Conservation (phyloP, 768 basidiomycete genomes). For the Leccinellum rugosiceps region DNA sequence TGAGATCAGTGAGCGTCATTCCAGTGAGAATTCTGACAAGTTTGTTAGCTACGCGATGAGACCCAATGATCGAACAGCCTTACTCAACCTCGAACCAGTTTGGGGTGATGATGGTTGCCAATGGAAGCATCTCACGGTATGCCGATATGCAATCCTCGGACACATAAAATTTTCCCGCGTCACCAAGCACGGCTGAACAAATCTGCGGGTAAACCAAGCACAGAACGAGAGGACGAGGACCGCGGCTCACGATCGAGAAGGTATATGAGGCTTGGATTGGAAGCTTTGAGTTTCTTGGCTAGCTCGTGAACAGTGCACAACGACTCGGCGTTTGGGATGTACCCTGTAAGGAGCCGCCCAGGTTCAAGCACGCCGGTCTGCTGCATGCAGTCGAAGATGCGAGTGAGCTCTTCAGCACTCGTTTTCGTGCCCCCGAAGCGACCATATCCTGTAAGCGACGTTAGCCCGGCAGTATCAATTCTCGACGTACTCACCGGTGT, state of each 20-base stretch:
- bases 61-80: slow-evolving; percentile 4
- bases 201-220: not conserved
- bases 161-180: slow-evolving; percentile 86
- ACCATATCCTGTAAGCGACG: slow-evolving; percentile 63
- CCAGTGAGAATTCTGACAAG: slow-evolving; percentile 68
- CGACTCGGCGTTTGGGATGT: slow-evolving; percentile 82
- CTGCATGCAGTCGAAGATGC: slow-evolving; percentile 72
- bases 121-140: slow-evolving; percentile 74
- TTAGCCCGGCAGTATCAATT: not conserved
- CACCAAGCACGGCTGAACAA: slow-evolving; percentile 84
- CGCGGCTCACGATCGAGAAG: slow-evolving; percentile 88
- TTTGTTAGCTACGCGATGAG: slow-evolving; percentile 1
- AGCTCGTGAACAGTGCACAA: slow-evolving; percentile 63
- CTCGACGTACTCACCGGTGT: slow-evolving; percentile 58
- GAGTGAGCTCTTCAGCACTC: slow-evolving; percentile 68
- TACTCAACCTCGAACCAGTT: slow-evolving; percentile 99
- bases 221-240: not conserved
- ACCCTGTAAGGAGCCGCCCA: slow-evolving; percentile 81
- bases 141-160: slow-evolving; percentile 82
- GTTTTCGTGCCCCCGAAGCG: slow-evolving; percentile 77
- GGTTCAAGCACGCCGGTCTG: slow-evolving; percentile 72
- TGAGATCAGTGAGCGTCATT: slow-evolving; percentile 59
- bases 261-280: slow-evolving; percentile 68
- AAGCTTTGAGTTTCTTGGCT: slow-evolving; percentile 55
- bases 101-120: slow-evolving; percentile 92